phyloP scores from a whole-genome alignment of 441 rosid species.

The Cnidoscolus chayamansa region DNA sequence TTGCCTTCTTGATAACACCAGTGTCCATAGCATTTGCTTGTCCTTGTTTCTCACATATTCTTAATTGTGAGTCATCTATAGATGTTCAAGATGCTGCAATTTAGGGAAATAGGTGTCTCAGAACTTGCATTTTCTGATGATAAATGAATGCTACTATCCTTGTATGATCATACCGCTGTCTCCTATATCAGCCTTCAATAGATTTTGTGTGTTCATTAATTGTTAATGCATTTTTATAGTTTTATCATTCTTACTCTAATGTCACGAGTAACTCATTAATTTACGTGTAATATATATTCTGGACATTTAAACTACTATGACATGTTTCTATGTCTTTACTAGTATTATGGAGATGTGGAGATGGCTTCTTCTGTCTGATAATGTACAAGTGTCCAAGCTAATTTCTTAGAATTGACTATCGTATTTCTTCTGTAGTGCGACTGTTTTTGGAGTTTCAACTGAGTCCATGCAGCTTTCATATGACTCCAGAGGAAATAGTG shows the following conservation, averaged over 20 bases:
- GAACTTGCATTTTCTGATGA: background rate
- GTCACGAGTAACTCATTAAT: background rate
- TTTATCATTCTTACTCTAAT: background rate
- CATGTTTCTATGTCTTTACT: background rate
- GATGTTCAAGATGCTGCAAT: background rate
- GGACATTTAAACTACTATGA: background rate
- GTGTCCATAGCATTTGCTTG: background rate
- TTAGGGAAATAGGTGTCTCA: background rate
- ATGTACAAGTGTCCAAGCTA: too few relatives aligned
- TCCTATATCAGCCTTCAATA: background rate
- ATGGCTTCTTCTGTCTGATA: background rate
- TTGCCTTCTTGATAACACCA: background rate
- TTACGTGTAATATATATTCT: background rate
- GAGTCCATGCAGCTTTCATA: constrained; percentile 87
- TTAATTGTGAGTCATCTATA: background rate
- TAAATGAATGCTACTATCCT: background rate
- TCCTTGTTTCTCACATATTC: background rate
- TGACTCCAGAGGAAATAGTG: constrained; percentile 77
- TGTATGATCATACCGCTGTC: background rate
- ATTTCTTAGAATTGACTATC: constrained; percentile 3
- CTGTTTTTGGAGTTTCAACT: constrained; percentile 88
- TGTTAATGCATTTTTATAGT: background rate
- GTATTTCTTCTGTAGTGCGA: constrained; percentile 45
- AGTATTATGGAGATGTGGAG: background rate
- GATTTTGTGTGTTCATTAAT: background rate